A percentile compares a stretch with the other conserved stretches of the same genome.
Evolutionary conservation across 768 basidiomycete genomes (phyloP).

Genomic region (Podaxis sp.): DNA sequence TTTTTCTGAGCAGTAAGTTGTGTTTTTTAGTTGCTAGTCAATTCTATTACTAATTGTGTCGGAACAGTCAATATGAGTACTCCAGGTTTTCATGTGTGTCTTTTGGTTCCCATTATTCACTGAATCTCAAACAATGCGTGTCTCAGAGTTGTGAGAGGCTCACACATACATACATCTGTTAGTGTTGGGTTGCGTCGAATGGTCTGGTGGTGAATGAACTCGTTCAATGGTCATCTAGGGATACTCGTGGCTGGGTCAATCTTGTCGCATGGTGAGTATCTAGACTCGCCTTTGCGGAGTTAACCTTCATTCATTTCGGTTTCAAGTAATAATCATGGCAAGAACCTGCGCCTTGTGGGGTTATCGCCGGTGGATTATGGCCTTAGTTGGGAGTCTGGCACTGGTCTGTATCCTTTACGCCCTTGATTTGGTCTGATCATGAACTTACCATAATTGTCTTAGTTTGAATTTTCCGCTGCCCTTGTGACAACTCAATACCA

Average conservation of each 20-base stretch:
- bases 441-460: background rate
- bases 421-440: background rate
- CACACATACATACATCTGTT: background rate
- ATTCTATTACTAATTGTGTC: background rate
- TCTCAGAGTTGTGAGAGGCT: background rate
- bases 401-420: background rate
- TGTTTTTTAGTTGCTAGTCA: background rate
- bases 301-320: background rate
- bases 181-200: background rate
- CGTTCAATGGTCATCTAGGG: background rate
- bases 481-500: background rate
- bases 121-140: background rate
- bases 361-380: background rate
- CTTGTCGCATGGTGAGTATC: background rate
- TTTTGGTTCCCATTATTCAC: background rate
- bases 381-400: background rate
- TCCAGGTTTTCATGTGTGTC: background rate
- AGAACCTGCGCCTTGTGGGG: background rate
- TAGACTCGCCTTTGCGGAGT: background rate
- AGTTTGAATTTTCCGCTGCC: background rate
- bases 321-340: background rate
- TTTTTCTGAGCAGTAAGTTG: background rate
- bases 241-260: background rate
- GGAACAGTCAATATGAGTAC: background rate
- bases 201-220: background rate